Evolutionary conservation across 441 rosid genomes (phyloP).

Genomic region (Mallotus repandus): DNA sequence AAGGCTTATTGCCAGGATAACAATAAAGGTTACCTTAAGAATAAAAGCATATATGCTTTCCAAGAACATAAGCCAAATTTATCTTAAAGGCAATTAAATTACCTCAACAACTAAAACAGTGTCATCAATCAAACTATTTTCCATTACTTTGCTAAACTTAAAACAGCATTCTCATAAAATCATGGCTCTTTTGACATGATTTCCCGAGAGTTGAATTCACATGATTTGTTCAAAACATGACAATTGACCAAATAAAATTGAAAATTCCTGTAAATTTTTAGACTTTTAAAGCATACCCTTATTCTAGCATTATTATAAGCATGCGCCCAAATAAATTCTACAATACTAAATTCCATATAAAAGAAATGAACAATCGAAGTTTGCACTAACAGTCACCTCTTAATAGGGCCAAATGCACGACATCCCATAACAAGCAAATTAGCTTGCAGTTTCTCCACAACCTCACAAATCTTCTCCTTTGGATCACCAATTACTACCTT

Average conservation of each 20-base stretch:
- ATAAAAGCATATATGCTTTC: neutral
- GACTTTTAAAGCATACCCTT: too few relatives aligned
- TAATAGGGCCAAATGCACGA: conserved; percentile 74
- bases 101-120: neutral
- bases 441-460: conserved; percentile 53
- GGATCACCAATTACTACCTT: conserved; percentile 73
- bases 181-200: neutral
- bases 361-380: too few relatives aligned
- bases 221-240: neutral
- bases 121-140: neutral
- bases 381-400: conserved; percentile 43
- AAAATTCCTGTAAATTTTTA: too few relatives aligned
- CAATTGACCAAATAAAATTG: neutral
- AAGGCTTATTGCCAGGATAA: neutral
- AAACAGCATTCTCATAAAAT: neutral
- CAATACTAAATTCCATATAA: too few relatives aligned
- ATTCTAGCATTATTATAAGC: too few relatives aligned
- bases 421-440: conserved; percentile 84
- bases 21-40: neutral
- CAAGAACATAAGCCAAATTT: neutral
- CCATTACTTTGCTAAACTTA: neutral
- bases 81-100: neutral
- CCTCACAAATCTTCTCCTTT: conserved; percentile 80
- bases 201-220: too few relatives aligned
- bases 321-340: too few relatives aligned